These are phyloP conservation scores for Calocybe cyanea DNA, from an alignment of 768 basidiomycete species.

Conservation along the genomic window DNA sequence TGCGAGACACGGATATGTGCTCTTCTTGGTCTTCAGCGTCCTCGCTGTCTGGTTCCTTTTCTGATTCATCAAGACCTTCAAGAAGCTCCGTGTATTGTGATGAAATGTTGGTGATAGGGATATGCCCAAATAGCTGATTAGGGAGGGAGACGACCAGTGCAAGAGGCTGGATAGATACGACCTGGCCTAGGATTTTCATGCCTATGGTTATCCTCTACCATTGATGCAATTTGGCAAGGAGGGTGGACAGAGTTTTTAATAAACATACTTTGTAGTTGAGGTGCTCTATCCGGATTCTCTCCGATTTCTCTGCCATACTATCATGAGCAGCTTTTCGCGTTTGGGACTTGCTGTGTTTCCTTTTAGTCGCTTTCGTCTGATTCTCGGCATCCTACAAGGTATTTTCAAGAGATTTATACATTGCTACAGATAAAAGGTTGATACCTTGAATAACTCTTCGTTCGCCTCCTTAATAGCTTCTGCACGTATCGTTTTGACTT, in stretches of 20 bases:
- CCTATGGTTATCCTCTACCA: conserved; percentile 74
- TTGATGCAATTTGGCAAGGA: not conserved
- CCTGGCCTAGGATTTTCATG: conserved; percentile 86
- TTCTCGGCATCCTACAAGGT: conserved; percentile 34
- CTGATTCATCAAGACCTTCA: conserved; percentile 57
- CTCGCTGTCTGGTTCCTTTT: conserved; percentile 41
- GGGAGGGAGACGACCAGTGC: conserved; percentile 93
- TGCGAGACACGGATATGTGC: conserved; percentile 22
- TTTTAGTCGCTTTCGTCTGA: conserved; percentile 39
- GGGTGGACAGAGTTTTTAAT: not conserved
- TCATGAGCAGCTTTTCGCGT: conserved; percentile 24
- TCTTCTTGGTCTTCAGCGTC: conserved; percentile 51
- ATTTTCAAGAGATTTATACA: conserved; percentile 9
- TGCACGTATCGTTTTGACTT: conserved; percentile 80
- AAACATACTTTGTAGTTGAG: conserved; percentile 90
- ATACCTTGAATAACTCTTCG: conserved; percentile 69
- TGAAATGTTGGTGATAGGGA: conserved; percentile 92
- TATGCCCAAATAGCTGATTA: conserved; percentile 88
- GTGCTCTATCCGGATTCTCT: conserved; percentile 77
- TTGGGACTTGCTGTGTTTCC: conserved; percentile 46
- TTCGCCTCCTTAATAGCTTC: conserved; percentile 87
- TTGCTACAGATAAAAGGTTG: conserved; percentile 15
- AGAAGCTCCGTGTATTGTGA: conserved; percentile 70
- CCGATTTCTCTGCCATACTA: conserved; percentile 40
- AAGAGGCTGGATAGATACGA: conserved; percentile 82